Evolutionary conservation across 139 green algal genomes (phyloP).

Genomic region (Choricystis sp.): DNA sequence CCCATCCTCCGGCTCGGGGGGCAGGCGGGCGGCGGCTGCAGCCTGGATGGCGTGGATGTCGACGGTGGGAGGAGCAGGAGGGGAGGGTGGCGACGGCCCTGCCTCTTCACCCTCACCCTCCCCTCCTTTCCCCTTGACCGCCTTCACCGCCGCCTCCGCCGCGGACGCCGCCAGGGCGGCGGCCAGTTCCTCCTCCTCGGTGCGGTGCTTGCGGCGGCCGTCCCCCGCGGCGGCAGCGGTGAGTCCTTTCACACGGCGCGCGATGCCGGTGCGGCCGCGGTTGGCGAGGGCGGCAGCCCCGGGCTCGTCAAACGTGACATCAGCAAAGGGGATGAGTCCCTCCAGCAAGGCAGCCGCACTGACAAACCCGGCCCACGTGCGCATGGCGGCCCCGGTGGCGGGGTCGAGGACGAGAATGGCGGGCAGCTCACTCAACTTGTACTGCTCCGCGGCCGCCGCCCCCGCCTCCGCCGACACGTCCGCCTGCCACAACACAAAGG

Average conservation of each 20-base stretch:
- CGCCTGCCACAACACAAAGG: constrained; percentile 38
- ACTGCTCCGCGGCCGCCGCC: constrained; percentile 21
- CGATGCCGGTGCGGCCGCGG: no score
- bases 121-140: background rate
- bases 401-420: constrained; percentile 42
- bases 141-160: no score
- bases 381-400: constrained; percentile 43
- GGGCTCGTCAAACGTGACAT: constrained; percentile 33
- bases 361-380: constrained; percentile 31
- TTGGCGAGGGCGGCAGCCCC: constrained; percentile 7
- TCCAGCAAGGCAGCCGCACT: constrained; percentile 37
- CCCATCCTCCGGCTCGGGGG: background rate
- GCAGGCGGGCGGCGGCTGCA: background rate
- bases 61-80: background rate
- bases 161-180: background rate
- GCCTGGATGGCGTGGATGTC: background rate
- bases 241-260: no score
- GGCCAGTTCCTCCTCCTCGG: background rate
- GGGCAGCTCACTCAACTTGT: constrained; percentile 26
- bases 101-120: background rate
- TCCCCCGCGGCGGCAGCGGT: no score
- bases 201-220: no score
- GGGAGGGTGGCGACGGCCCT: background rate
- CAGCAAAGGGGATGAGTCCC: constrained; percentile 60
- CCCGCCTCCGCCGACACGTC: constrained; percentile 22